Evolutionary conservation across 257 asterid species (phyloP), one percentile per base, ranked within the genome.

Genomic region (Solanum stenotomum): DNA sequence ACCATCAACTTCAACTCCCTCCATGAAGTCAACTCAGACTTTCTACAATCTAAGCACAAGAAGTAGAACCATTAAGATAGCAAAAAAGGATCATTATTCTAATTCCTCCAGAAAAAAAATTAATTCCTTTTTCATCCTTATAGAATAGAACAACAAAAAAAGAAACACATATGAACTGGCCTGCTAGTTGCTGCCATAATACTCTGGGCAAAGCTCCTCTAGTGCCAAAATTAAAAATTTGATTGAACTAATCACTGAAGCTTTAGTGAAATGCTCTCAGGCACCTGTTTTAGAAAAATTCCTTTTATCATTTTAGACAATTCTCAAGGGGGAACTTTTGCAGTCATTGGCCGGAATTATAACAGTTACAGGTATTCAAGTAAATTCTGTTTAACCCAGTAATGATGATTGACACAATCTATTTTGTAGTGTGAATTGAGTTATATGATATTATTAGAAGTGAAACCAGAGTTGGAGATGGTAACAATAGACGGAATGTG

Each of bases 1-100:
- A 63, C 89, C 91, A 84, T 27, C 90, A 79, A 10, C 87, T 68
- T 27, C 87, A 84, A 37, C 88, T 15, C 89, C 96, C 88, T 92
- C 94, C 95, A 93, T 93, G 16, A 44, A 37, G 8, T 68, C 81
- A 67, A 38, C 81, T 85, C 35, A 33, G 4, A 23, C 61, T 68
- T 68, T 42, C 82, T 68, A 49, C 82, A 40, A 68, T 52, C 56
- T 52, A 67, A 34, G 67, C 61, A 25, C 10, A 85, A 5, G 65
- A 68, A 65, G 68, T 38, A 85, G 72, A 84, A 46, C 87, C 31
- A 76, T 37, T 76, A 76, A 22, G 56, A 23, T 76, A 76, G n/a
- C 20, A 37, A 37, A 37, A 46, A 76, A 20, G 44, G 52, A 37
- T 12, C 29, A 23, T 37, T 76, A 40, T 37, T 37, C 52, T 11